Evolutionary conservation across 345 rosid genomes (phyloP).

Genomic region (Bretschneidera sinensis): DNA sequence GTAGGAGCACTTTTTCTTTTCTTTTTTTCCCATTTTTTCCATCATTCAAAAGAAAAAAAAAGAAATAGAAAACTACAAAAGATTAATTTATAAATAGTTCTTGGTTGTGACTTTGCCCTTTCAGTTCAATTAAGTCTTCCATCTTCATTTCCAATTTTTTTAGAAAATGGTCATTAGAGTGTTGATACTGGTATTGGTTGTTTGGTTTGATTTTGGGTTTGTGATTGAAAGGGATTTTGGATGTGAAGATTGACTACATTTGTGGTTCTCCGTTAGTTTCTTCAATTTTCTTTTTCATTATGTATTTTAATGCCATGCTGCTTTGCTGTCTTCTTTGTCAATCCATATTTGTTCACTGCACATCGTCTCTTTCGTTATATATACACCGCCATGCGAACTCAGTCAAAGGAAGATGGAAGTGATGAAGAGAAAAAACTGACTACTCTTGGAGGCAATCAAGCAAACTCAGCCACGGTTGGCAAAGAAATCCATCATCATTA

Average conservation of each 20-base stretch:
- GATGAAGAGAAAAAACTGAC: no score
- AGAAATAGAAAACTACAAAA: neutral
- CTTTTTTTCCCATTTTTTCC: neutral
- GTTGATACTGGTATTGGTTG: slow-evolving; percentile 12
- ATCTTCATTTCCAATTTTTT: slow-evolving; percentile 4
- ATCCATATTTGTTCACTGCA: no score
- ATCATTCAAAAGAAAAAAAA: slow-evolving; percentile 8
- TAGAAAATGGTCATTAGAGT: slow-evolving; percentile 13
- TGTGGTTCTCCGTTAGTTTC: no score
- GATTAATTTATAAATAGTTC: slow-evolving; percentile 34
- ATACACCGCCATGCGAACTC: no score
- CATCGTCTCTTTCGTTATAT: no score
- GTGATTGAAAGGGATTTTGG: slow-evolving; percentile 19
- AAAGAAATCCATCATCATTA: no score
- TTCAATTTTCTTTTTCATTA: neutral
- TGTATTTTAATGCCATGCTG: no score
- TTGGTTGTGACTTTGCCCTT: slow-evolving; percentile 25
- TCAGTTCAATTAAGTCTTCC: slow-evolving; percentile 21
- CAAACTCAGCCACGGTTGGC: no score
- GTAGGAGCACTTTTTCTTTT: slow-evolving; percentile 23
- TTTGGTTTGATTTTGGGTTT: slow-evolving; percentile 26
- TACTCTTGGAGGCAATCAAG: no score
- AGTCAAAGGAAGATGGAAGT: no score
- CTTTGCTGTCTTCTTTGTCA: no score
- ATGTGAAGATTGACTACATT: slow-evolving; percentile 3